Base-by-base conservation (phyloP, 768 basidiomycete species). In the Cystofilobasidium ferigula region DNA sequence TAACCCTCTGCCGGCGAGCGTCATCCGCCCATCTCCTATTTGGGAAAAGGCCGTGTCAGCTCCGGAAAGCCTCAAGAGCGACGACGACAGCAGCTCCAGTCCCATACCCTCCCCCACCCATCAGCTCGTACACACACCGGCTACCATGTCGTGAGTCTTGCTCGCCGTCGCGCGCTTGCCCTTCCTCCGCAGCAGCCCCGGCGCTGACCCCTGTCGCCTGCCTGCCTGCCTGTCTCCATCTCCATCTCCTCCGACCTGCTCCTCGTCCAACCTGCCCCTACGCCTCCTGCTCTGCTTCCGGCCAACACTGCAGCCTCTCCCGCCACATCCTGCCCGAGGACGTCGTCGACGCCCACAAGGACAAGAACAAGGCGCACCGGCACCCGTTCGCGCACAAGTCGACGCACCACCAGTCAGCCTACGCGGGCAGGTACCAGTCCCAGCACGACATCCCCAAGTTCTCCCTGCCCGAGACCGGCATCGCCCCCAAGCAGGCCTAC, bases 371-470 rank as follows among this genome's bases (percentile, higher is more conserved):
- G 13, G 2, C 47, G 22, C 47, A 48, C 47, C 47, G 26, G 22
- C 12, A 48, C 22, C 47, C 47, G 47, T 48, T 48, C 22, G 47
- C 47, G 4, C 47, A 48, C 47, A 48, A 48, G 47, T 8, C 26
- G 28, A 7, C 13, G 5, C 51, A 54, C 63, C 73, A 75, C 47
- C 70, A 72, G 54, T 71, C 70, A 59, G 67, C 73, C 35, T 76
- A 73, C 61, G 64, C 70, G 14, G 69, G 69, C 6, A 57, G 73
- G 47, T 74, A 73, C 68, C 71, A 74, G 51, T 62, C 71, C 30
- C 70, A 73, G 28, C 40, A 62, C 30, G 74, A 75, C 45, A 53
- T 75, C 1, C 76, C 76, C 35, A 73, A 72, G 43, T 76, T 68
- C 69, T 57, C 62, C 32, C 68, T 76, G 38, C 76, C 76, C 0